A percentile compares a stretch with the other conserved stretches of the same genome.
Conservation (phyloP, 2,329 filamentous ascomycete genomes). For the Claviceps sorghi region DNA sequence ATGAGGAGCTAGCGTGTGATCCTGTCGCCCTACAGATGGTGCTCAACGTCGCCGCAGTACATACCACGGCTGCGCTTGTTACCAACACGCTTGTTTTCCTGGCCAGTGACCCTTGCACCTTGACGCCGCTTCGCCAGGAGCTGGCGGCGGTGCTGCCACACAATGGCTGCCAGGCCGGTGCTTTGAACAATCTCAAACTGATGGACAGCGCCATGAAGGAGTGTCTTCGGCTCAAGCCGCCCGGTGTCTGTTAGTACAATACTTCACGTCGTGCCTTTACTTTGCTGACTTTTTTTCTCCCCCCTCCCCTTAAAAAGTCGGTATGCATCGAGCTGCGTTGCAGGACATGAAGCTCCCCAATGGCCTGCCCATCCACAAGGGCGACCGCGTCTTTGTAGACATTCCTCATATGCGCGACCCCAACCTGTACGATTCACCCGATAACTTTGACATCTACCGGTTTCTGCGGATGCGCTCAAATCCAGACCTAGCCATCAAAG, state of each 20-base stretch:
- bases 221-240: constrained; percentile 5
- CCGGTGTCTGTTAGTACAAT: constrained; percentile 5
- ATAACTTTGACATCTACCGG: constrained; percentile 6
- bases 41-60: constrained; percentile 6
- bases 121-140: constrained; percentile 4
- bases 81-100: constrained; percentile 6
- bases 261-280: background rate
- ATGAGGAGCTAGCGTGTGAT: constrained; percentile 5
- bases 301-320: background rate
- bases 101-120: constrained; percentile 2
- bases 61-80: constrained; percentile 5
- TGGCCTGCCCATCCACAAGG: constrained; percentile 4
- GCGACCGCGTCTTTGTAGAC: constrained; percentile 7
- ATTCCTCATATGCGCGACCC: constrained; percentile 6
- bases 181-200: constrained; percentile 6
- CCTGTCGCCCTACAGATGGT: constrained; percentile 8
- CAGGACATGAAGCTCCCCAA: constrained; percentile 4
- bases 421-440: constrained; percentile 3
- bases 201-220: constrained; percentile 7
- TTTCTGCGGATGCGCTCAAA: constrained; percentile 6
- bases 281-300: background rate
- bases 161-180: constrained; percentile 4
- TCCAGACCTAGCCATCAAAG: constrained; percentile 4
- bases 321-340: constrained; percentile 6
- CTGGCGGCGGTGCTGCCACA: constrained; percentile 1